Base-by-base conservation (phyloP, 192 early-diverging fungal species). In the Backusella parvicylindrica region DNA sequence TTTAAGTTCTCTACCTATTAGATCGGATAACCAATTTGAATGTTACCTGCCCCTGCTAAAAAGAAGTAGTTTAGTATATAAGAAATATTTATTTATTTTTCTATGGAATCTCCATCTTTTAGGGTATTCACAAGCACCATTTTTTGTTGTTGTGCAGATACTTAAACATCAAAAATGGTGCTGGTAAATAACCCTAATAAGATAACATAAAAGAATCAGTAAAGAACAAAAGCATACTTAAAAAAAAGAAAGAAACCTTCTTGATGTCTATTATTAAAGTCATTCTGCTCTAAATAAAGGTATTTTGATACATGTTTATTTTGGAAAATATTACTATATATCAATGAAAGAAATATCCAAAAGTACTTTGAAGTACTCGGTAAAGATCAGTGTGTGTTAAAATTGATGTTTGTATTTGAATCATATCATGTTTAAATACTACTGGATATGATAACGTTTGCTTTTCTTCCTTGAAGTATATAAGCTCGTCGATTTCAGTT, bases 1-100 rank as follows among this genome's bases (percentile, higher is more conserved):
- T 60, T 60, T 23, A 60, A 60, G 53, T 60, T 60, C 53, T 28
- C 53, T 60, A 60, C 53, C 53, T 60, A 60, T 60, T 60, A 60
- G 53, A 60, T 26, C 26, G 12, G 23, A 13, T 60, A 9, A 60
- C 53, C 28, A 11, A 60, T 28, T 4, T 60, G 53, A 60, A 60
- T 28, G 23, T 60, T 60, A 28, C 53, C 53, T 26, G 53, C 23
- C 23, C 23, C 53, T 53, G 53, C 23, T 60, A 60, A 60, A 28
- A 26, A 60, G 23, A 60, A 28, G 9, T 28, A 26, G 12, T 60
- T 13, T 2, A 60, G 26, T 28, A 28, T 13, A 12, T 15, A 28
- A 60, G n/a, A 56, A 23, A 56, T 28, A 60, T 28, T 0, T 1
- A 21, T 21, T 50, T 50, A 13, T 60, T 60, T 28, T 26, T 28